Conservation (phyloP, 2,329 filamentous ascomycete species). For the Aspergillus amoenus region DNA sequence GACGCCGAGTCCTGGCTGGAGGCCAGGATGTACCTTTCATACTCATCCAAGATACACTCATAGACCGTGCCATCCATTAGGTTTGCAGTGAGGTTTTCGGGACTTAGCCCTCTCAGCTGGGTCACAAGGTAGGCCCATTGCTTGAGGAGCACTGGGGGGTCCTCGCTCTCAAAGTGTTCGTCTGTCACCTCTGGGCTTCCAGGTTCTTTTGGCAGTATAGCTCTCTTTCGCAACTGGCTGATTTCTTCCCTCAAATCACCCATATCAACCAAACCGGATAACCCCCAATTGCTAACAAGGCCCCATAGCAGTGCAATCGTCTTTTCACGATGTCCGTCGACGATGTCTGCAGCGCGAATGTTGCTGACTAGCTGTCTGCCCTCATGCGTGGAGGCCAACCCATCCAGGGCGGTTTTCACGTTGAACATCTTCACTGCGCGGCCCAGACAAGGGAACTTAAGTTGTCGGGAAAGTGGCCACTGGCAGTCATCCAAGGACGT, state of each 20-base stretch:
- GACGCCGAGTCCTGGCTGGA: neutral
- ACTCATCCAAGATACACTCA: conserved; percentile 57
- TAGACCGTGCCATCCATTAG: conserved; percentile 58
- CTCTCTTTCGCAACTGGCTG: conserved; percentile 39
- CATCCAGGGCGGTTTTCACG: conserved; percentile 56
- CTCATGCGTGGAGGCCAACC: conserved; percentile 47
- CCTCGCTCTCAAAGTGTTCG: conserved; percentile 14
- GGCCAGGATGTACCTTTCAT: conserved; percentile 46
- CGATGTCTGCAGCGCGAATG: conserved; percentile 58
- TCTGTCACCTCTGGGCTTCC: conserved; percentile 14
- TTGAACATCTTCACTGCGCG: conserved; percentile 60
- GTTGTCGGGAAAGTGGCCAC: conserved; percentile 55
- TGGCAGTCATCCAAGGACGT: conserved; percentile 13
- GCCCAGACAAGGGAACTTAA: conserved; percentile 58
- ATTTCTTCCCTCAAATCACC: conserved; percentile 55
- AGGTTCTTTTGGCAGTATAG: conserved; percentile 13
- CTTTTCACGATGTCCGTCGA: conserved; percentile 65
- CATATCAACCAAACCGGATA: conserved; percentile 56
- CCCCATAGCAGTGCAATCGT: conserved; percentile 62
- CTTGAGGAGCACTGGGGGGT: conserved; percentile 49
- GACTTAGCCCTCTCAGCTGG: conserved; percentile 43
- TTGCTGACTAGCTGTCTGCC: conserved; percentile 42
- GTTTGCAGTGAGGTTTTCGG: conserved; percentile 58
- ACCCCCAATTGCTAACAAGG: conserved; percentile 57
- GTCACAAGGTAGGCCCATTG: conserved; percentile 57